These are phyloP conservation scores for Glycine tomentella DNA, from an alignment of 306 rosid species.

Conservation along the genomic window DNA sequence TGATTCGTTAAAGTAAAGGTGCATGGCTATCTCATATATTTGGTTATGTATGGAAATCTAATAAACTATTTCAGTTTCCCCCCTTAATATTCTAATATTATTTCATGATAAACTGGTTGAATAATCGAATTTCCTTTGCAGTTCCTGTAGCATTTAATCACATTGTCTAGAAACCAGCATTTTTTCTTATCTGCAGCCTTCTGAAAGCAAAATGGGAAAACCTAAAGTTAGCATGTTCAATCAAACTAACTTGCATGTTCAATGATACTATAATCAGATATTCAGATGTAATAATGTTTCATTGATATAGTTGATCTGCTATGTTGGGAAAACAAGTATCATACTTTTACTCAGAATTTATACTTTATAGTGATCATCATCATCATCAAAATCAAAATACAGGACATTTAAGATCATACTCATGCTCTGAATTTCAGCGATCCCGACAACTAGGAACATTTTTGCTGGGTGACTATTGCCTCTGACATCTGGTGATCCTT, in stretches of 20 bases:
- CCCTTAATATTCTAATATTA: not conserved
- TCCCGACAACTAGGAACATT: constrained; percentile 14
- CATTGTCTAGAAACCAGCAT: not conserved
- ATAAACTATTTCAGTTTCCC: constrained; percentile 1
- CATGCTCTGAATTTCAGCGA: constrained; percentile 10
- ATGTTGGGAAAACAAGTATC: constrained; percentile 17
- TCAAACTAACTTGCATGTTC: no score
- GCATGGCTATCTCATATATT: constrained; percentile 31
- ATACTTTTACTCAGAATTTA: not conserved
- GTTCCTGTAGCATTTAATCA: constrained; percentile 7
- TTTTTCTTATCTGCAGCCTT: constrained; percentile 21
- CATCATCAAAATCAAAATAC: not conserved
- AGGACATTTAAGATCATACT: not conserved
- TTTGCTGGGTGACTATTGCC: constrained; percentile 5
- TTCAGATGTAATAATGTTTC: not conserved
- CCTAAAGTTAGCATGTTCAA: no score
- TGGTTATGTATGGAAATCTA: not conserved
- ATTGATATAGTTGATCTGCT: constrained; percentile 8
- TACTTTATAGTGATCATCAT: no score
- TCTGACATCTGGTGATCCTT: constrained; percentile 40
- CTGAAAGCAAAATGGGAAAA: not conserved
- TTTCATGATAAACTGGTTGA: constrained; percentile 26
- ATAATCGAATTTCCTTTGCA: constrained; percentile 5
- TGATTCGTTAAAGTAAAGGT: constrained; percentile 55
- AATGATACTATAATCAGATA: no score